A percentile compares a stretch with the other conserved stretches of the same genome.
Evolutionary conservation across 495 filamentous ascomycete genomes (phyloP).

Genomic region (Podospora anserina): DNA sequence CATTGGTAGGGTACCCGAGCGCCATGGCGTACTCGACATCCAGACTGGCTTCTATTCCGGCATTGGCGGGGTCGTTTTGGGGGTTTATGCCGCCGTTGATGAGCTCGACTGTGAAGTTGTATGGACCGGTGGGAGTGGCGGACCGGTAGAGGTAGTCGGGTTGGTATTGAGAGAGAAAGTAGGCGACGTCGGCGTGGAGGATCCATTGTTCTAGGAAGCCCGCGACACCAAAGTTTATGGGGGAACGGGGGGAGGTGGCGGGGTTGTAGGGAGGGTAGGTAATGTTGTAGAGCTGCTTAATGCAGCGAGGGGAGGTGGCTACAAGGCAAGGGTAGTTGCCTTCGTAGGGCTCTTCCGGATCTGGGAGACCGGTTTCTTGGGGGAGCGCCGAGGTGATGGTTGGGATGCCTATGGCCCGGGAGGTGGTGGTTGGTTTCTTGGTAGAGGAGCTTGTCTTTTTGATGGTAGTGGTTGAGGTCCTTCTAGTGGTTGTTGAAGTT

Average conservation of each 20-base stretch:
- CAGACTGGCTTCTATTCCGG: constrained; percentile 63
- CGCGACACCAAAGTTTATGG: constrained; percentile 57
- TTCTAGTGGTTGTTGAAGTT: not conserved
- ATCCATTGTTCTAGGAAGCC: constrained; percentile 69
- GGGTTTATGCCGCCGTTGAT: constrained; percentile 59
- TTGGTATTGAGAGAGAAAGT: constrained; percentile 43
- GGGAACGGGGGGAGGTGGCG: constrained; percentile 19
- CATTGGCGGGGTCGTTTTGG: constrained; percentile 38
- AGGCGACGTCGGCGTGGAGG: constrained; percentile 53
- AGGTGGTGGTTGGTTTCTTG: not conserved
- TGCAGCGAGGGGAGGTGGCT: constrained; percentile 36
- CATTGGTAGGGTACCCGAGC: constrained; percentile 56
- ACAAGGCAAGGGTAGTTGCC: constrained; percentile 32
- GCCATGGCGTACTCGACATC: constrained; percentile 68
- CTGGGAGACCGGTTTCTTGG: constrained; percentile 10
- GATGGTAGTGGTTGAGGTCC: constrained; percentile 1
- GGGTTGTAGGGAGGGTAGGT: constrained; percentile 32
- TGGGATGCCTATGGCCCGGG: not conserved
- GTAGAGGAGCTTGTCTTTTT: not conserved
- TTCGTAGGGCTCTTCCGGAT: constrained; percentile 10
- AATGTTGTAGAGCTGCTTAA: constrained; percentile 42
- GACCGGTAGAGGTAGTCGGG: constrained; percentile 30
- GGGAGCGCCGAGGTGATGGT: constrained; percentile 21
- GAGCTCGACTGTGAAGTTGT: constrained; percentile 61
- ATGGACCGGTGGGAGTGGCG: constrained; percentile 41